Percentiles rank a stretch among this genome's conserved stretches.
Conservation (phyloP, 768 basidiomycete genomes). For the Leccinum broughii region DNA sequence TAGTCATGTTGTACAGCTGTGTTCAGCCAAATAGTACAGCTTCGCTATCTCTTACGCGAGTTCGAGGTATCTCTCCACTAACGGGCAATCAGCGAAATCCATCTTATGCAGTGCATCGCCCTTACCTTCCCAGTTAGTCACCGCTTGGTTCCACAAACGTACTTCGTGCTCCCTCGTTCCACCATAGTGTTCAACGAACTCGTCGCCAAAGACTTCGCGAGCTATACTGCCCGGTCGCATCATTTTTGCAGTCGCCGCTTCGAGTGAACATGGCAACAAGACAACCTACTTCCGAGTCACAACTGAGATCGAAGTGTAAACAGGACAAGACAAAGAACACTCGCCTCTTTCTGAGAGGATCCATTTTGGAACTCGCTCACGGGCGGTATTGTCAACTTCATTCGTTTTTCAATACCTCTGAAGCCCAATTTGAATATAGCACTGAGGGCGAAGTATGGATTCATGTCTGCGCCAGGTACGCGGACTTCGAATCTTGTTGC, state of each 20-base stretch:
- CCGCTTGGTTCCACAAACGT: constrained; percentile 81
- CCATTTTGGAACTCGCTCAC: constrained; percentile 39
- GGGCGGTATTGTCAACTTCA: constrained; percentile 68
- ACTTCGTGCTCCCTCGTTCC: constrained; percentile 95
- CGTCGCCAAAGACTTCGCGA: constrained; percentile 82
- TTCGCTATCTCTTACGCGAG: constrained; percentile 48
- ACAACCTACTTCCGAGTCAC: constrained; percentile 46
- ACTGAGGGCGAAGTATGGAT: constrained; percentile 85
- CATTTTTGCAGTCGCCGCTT: constrained; percentile 80
- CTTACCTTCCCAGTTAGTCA: constrained; percentile 93
- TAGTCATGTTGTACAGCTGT: background rate
- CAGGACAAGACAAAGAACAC: constrained; percentile 36
- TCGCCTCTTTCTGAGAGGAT: constrained; percentile 58
- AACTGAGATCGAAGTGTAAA: background rate
- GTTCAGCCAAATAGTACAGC: background rate
- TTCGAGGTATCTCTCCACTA: constrained; percentile 87
- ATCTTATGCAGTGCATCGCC: background rate
- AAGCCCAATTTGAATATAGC: constrained; percentile 87
- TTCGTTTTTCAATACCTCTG: constrained; percentile 80
- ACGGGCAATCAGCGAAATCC: constrained; percentile 12
- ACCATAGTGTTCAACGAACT: constrained; percentile 92
- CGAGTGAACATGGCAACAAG: constrained; percentile 78
- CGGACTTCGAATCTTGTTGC: constrained; percentile 93
- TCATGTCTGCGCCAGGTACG: constrained; percentile 96
- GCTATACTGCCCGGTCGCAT: constrained; percentile 77